These are phyloP conservation scores for Rhodomyrtus tomentosa DNA, from an alignment of 345 rosid genomes.

Conservation along the genomic window DNA sequence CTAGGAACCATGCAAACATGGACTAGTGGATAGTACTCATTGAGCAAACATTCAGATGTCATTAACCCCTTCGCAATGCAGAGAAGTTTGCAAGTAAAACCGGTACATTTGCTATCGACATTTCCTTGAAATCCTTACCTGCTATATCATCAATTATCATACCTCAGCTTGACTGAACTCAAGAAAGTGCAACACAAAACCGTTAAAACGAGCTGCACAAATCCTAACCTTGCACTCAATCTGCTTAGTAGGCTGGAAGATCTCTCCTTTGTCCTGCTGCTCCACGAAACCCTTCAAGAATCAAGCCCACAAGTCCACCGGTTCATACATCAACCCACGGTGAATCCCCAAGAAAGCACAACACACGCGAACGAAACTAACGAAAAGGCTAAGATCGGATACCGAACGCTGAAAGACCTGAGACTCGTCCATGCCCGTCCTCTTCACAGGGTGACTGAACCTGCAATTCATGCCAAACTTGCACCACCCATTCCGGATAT, in stretches of 20 bases:
- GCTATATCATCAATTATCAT: not conserved
- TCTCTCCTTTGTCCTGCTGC: constrained; percentile 5
- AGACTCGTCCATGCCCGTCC: not conserved
- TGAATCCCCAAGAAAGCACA: not conserved
- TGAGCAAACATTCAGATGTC: not conserved
- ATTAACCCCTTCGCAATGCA: not conserved
- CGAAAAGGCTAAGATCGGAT: not conserved
- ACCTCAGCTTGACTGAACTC: not conserved
- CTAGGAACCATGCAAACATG: not conserved
- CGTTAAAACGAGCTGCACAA: not conserved
- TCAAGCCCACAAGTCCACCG: not conserved
- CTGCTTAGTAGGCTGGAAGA: not conserved
- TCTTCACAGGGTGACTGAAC: constrained; percentile 14
- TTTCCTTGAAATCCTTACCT: not conserved
- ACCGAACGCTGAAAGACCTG: not conserved
- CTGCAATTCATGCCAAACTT: constrained; percentile 9
- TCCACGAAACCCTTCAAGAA: constrained; percentile 3
- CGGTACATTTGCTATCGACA: not conserved
- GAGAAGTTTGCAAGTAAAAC: not conserved
- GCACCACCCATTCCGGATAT: not conserved
- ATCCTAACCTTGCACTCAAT: constrained; percentile 22
- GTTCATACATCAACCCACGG: not conserved
- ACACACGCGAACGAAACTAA: not conserved
- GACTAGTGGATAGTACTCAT: not conserved
- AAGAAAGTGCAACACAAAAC: not conserved